Evolutionary conservation across 2,329 filamentous ascomycete genomes (phyloP), one percentile per base, ranked within the genome.

Genomic region (Leptosphaerulina australis): DNA sequence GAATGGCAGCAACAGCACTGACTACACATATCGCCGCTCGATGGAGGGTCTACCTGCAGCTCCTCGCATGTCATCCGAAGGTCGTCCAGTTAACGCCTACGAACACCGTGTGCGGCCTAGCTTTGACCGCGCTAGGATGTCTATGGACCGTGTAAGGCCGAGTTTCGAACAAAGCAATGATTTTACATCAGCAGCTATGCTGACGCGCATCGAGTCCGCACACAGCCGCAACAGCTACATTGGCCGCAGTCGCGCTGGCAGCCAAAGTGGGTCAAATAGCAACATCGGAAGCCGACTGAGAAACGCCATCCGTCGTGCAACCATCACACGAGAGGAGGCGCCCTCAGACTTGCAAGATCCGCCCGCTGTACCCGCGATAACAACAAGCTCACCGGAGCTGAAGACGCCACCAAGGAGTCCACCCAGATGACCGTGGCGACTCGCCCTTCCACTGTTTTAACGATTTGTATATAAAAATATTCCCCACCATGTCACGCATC

Each of bases 1-100:
- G 69, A 95, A 93, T 63, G 91, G 91, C 53, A 97, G 92, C 75
- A 92, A 96, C 73, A 93, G 91, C 54, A 97, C 94, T 39, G 92
- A 95, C 64, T 95, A 91, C 72, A 95, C 91, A 17, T 78, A 73
- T 38, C 75, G 76, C 37, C 70, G 61, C 33, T 72, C 69, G 4
- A 54, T 68, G 40, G 70, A 73, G 43, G 67, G 63, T 17, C 50
- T 69, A 4, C 66, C 68, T 28, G 55, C 64, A 1, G 53, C 50
- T 4, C 59, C 65, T 50, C 59, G 67, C 31, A 63, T 68, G 52
- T 74, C 73, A 18, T 50, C 64, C 54, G 73, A 68, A 55, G 50
- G 39, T 25, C 44, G 30, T 21, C 41, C 48, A n/a, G 26, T 40
- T 12, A 44, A 53, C 20, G 36, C 15, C 39, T 63, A 62, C 5